Evolutionary conservation across 495 filamentous ascomycete genomes (phyloP), one percentile per base, ranked within the genome.

Genomic region (Penicillium herquei): DNA sequence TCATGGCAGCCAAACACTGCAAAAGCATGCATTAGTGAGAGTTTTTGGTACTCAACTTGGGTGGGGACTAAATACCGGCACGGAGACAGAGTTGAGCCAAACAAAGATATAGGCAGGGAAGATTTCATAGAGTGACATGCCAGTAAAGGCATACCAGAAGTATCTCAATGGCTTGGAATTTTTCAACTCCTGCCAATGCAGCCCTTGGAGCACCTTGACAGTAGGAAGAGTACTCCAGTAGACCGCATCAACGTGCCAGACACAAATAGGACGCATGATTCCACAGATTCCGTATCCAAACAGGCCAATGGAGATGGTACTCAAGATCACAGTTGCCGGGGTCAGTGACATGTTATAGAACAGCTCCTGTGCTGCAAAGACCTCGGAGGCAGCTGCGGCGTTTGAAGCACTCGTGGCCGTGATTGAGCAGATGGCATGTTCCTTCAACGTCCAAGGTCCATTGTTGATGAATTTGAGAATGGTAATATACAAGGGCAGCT

Each of bases 241-340:
- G 13, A 75, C 69, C 44, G 79, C 76, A 37, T 82, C 78, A 0
- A 73, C 70, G 16, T 80, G 82, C 58, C 78, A 83, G 32, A 86
- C 79, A 17, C 78, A 64, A 13, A 81, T 70, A 5, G 75, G 71
- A 1, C 83, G 76, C 58, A 84, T 62, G 10, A 84, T 32, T 3
- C 82, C 83, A 39, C 74, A 74, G 43, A 84, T 58, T 6, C 81
- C 82, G 46, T 79, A 85, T 0, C 82, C 82, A 45, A 82, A 75
- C 8, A 83, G 55, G 2, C 64, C 64, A 13, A 74, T 69, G 3
- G 70, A 74, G 45, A 74, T 62, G 0, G 62, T 66, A 16, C 64
- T 65, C 37, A 72, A 37, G 9, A 74, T 59, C 16, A 69, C 61
- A 0, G 67, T 70, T 1, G 57, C 13, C 0, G 67, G 52, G 26